Conservation (phyloP, 257 asterid species). For the Nicotiana noctiflora region DNA sequence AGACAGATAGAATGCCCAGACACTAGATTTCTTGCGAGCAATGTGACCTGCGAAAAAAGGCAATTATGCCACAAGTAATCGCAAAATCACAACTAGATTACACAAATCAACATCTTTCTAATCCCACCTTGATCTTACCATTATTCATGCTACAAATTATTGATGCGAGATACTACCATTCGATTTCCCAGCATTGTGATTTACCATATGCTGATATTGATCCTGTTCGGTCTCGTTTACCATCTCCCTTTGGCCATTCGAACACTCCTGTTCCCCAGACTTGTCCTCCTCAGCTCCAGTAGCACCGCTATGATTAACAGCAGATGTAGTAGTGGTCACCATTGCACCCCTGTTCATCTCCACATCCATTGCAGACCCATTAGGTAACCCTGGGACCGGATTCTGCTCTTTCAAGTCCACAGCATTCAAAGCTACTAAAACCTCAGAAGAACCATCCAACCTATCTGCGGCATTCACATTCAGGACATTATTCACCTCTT, state of each 20-base stretch:
- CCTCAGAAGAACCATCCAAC: constrained; percentile 35
- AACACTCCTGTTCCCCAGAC: constrained; percentile 14
- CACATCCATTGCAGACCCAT: constrained; percentile 37
- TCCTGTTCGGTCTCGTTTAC: constrained; percentile 18
- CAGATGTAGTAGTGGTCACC: constrained; percentile 7
- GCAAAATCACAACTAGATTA: neutral
- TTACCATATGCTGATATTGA: constrained; percentile 20
- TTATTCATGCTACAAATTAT: constrained; percentile 11
- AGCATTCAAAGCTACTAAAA: constrained; percentile 36
- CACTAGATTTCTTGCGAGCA: neutral
- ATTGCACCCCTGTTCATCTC: constrained; percentile 26
- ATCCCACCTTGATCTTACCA: constrained; percentile 12
- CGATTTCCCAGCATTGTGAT: constrained; percentile 14
- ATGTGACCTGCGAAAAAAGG: neutral
- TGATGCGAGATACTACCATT: constrained; percentile 10
- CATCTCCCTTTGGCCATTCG: constrained; percentile 18
- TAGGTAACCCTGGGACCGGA: constrained; percentile 7
- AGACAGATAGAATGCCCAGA: neutral
- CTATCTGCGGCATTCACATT: constrained; percentile 22
- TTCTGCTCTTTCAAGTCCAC: constrained; percentile 37
- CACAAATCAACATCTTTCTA: neutral
- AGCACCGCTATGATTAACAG: constrained; percentile 12
- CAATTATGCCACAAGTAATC: neutral
- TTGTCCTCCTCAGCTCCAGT: constrained; percentile 11
- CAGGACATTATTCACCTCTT: constrained; percentile 8